Base-by-base conservation (phyloP, 2,329 filamentous ascomycete genomes). In the Fusarium coicis region DNA sequence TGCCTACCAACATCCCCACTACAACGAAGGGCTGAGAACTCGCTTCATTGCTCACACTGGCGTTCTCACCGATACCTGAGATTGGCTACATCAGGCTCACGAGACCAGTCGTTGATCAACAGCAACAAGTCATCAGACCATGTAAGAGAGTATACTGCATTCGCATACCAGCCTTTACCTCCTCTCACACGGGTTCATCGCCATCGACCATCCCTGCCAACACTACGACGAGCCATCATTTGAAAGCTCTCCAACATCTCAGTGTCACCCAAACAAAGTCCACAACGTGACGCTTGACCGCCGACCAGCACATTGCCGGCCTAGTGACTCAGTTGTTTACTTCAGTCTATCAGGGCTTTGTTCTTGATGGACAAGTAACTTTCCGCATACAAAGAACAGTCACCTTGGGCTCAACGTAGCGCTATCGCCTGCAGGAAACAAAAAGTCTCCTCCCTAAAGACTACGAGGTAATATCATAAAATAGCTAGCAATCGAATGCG, bases 121-220 rank as follows among this genome's bases (percentile, higher is more conserved):
- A 26, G 0, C 7, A 19, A 4, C 42, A 9, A 14, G 23, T 26
- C 4, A 26, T 1, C 1, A 12, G 15, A 9, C 0, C 2, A 12
- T 8, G 15, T 4, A 26, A 4, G 10, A 44, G 0, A 26, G 0
- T 6, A 4, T 44, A 16, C 16, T 18, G 4, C 6, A 26, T 8
- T 44, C 4, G 1, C 42, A 11, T 8, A 18, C 5, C 10, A 4
- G 1, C 1, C 21, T n/a, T n/a, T 1, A 14, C 15, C 15, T 44
- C 16, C 7, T 0, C 10, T 7, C 10, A 4, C 7, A 18, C n/a
- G 2, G 7, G 7, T 44, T 4, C 5, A 7, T 18, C 42, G 1
- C 14, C 4, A 23, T 4, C 3, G 7, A 9, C 10, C 7, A 6
- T 1, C 6, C 16, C 18, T 11, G 2, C 16, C 10, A 19, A 44